phyloP scores from a whole-genome alignment of 768 basidiomycete species.

The Mrakia hoshinonis region DNA sequence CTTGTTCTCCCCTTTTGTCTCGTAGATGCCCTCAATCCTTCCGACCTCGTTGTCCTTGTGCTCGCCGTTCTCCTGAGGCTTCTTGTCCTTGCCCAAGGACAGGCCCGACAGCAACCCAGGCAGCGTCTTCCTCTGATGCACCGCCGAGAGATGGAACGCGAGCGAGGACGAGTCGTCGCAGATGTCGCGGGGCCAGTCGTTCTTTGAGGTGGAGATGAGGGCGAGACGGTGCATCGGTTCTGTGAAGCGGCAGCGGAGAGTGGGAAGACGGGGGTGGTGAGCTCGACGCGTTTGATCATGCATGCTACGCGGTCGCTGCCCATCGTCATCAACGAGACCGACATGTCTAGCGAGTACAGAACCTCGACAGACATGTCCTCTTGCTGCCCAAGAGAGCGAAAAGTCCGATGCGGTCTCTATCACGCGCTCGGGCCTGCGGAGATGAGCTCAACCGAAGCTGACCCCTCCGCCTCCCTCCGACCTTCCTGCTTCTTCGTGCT shows the following conservation, averaged over 20 bases:
- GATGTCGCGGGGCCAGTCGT: conserved; percentile 78
- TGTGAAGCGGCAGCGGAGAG: conserved; percentile 2
- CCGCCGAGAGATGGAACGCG: conserved; percentile 50
- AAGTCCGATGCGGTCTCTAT: too few species aligned
- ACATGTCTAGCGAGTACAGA: too few species aligned
- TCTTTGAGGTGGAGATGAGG: conserved; percentile 78
- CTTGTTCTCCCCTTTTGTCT: conserved; percentile 49
- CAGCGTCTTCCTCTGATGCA: conserved; percentile 23
- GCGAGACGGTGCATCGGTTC: conserved; percentile 47
- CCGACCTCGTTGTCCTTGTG: conserved; percentile 31
- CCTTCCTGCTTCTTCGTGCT: too few species aligned
- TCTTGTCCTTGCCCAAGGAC: too few species aligned
- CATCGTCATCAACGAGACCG: too few species aligned
- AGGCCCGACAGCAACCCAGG: conserved; percentile 17
- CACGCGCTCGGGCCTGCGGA: too few species aligned
- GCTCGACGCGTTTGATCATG: neutral
- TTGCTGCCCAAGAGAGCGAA: too few species aligned
- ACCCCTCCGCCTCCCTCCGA: too few species aligned
- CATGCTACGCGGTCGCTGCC: too few species aligned
- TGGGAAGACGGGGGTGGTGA: conserved; percentile 20
- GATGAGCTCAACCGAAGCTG: too few species aligned
- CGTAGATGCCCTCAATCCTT: conserved; percentile 52
- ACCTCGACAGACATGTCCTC: too few species aligned
- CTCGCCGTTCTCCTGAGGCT: conserved; percentile 24
- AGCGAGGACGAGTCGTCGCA: conserved; percentile 57